phyloP scores from a whole-genome alignment of 2,329 filamentous ascomycete species.

The Nemania abortiva region DNA sequence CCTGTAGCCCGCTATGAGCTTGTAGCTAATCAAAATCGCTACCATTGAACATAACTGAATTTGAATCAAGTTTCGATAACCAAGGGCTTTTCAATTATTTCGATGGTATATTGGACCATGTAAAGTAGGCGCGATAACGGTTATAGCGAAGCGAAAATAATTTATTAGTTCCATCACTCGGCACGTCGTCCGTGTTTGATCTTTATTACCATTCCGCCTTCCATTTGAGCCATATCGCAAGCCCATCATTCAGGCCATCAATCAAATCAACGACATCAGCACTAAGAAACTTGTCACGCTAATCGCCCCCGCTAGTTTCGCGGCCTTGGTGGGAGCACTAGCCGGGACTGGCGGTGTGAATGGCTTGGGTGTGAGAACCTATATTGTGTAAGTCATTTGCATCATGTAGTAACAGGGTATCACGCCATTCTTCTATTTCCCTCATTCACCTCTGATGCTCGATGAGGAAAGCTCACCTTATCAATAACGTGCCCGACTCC shows the following conservation, averaged over 20 bases:
- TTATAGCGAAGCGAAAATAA: too few relatives aligned
- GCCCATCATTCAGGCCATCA: not conserved
- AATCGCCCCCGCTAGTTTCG: not conserved
- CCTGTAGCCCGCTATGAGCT: too few relatives aligned
- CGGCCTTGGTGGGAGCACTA: not conserved
- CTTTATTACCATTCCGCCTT: not conserved
- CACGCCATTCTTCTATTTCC: not conserved
- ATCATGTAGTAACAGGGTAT: not conserved
- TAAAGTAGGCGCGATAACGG: too few relatives aligned
- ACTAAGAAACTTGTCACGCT: not conserved
- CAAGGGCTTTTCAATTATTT: too few relatives aligned
- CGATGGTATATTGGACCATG: too few relatives aligned
- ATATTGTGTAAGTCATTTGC: not conserved
- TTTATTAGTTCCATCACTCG: too few relatives aligned
- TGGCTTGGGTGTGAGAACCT: not conserved
- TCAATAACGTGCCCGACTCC: slow-evolving; percentile 1
- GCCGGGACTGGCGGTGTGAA: not conserved
- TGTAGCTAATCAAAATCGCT: too few relatives aligned
- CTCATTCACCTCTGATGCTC: not conserved
- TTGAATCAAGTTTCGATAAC: too few relatives aligned
- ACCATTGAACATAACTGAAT: too few relatives aligned
- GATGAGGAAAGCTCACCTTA: not conserved
- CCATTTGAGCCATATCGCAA: not conserved
- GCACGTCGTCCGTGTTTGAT: too few relatives aligned
- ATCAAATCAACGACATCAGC: not conserved